phyloP scores from a whole-genome alignment of 768 basidiomycete species.

The Hebeloma cylindrosporum region DNA sequence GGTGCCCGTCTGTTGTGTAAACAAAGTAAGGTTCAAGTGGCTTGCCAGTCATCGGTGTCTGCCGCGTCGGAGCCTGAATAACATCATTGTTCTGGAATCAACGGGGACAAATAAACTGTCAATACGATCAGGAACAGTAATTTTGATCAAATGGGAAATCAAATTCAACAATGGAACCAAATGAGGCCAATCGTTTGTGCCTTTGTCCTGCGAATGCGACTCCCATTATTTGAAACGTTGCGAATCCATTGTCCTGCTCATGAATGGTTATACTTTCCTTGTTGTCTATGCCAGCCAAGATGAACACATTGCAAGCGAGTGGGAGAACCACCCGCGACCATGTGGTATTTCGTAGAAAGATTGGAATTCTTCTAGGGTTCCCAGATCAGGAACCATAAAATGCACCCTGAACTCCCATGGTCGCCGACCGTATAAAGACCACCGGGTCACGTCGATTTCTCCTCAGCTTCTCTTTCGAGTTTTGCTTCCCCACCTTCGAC shows the following conservation, averaged over 20 bases:
- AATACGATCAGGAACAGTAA: slow-evolving; percentile 7
- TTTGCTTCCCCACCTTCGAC: slow-evolving; percentile 22
- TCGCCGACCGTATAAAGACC: slow-evolving; percentile 18
- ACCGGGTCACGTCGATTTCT: slow-evolving; percentile 3
- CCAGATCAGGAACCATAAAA: slow-evolving; percentile 13
- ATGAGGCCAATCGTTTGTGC: slow-evolving; percentile 25
- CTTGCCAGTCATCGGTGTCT: slow-evolving; percentile 41
- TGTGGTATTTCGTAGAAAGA: background rate
- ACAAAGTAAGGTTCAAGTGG: slow-evolving; percentile 59
- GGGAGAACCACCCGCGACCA: slow-evolving; percentile 3
- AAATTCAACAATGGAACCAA: slow-evolving; percentile 16
- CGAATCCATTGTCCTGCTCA: slow-evolving; percentile 15
- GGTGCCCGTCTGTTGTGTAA: slow-evolving; percentile 43
- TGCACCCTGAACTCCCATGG: slow-evolving; percentile 10
- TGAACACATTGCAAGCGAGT: no score
- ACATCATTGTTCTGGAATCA: background rate
- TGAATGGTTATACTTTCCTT: slow-evolving; percentile 6
- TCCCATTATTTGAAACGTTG: slow-evolving; percentile 28
- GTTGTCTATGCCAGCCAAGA: slow-evolving; percentile 2
- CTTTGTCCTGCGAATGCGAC: slow-evolving; percentile 31
- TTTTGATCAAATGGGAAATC: slow-evolving; percentile 3
- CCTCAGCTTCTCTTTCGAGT: slow-evolving; percentile 26
- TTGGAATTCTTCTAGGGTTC: slow-evolving; percentile 4
- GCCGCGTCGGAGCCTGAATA: slow-evolving; percentile 25
- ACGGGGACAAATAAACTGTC: slow-evolving; percentile 8